Evolutionary conservation across 208 protist genomes (phyloP), one percentile per base, ranked within the genome.

Genomic region (Leishmania braziliensis): DNA sequence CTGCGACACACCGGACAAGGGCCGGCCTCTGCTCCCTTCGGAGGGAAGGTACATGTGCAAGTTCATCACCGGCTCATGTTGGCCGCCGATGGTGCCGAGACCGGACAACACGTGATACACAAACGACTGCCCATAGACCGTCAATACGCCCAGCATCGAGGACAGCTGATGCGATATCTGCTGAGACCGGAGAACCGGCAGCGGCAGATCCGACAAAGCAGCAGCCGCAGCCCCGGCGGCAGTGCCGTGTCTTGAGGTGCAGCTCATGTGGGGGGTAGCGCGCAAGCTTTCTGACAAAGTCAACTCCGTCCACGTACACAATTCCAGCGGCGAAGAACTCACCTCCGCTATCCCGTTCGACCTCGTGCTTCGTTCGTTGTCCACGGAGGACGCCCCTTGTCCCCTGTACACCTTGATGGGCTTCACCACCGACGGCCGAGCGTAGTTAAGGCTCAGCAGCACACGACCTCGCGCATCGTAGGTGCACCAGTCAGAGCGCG

Each of bases 351-450:
- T 18, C 29, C 18, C 29, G 29, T 29, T 26, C 0, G 10, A 8
- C 72, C 36, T 43, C 3, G 46, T 18, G 23, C 29, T 20, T 5
- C 6, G 43, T 18, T 69, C 43, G 14, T 68, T 1, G 16, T 78
- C 16, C n/a, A 69, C 54, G 3, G 54, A 23, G 14, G 53, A 63
- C 20, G 43, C 36, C 54, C 23, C 18, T 66, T 20, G 58, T 20
- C 46, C n/a, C 33, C 26, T 54, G 8, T 62, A 72, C 26, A 92
- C 78, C 72, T 85, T 63, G 82, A 95, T 84, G 50, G 85, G 85
- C 82, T 95, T 95, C 43, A 95, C 48, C 6, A 89, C 78, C 16
- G 43, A 79, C 14, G 88, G 83, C 20, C 88, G 88, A 8, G 74
- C 70, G 54, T 77, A 56, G 75, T 91, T 91, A 53, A 95, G 58